Evolutionary conservation across 805 yeast genomes (phyloP).

Genomic region (Cyberlindnera lachancei): DNA sequence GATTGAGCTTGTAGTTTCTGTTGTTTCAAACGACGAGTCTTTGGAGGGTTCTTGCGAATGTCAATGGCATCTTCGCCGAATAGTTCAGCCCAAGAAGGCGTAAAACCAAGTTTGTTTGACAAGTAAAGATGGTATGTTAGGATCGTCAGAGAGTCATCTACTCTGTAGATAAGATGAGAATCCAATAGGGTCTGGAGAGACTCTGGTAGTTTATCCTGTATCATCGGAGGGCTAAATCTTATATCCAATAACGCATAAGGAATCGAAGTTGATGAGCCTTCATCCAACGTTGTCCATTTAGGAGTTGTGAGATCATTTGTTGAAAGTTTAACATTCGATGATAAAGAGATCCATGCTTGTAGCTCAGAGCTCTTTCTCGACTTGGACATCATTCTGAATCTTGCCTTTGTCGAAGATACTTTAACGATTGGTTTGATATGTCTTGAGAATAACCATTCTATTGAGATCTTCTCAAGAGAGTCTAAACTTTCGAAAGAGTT

Average conservation of each 20-base stretch:
- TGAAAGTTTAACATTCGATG: conserved; percentile 17
- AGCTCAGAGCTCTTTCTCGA: conserved; percentile 5
- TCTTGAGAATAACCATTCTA: conserved; percentile 22
- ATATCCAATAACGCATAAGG: conserved; percentile 46
- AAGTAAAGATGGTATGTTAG: conserved; percentile 22
- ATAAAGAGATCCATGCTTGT: conserved; percentile 19
- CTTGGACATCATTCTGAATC: conserved; percentile 12
- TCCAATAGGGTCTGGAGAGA: conserved; percentile 30
- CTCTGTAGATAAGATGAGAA: conserved; percentile 42
- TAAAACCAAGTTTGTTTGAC: conserved; percentile 23
- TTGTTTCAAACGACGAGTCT: conserved; percentile 5
- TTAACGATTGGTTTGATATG: conserved; percentile 19
- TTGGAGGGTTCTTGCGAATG: conserved; percentile 40
- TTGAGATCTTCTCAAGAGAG: conserved; percentile 20
- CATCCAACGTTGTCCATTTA: conserved; percentile 13
- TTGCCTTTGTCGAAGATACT: conserved; percentile 10
- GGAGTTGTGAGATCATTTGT: conserved; percentile 5
- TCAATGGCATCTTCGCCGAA: conserved; percentile 27
- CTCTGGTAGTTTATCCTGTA: conserved; percentile 15
- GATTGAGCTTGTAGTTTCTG: too few species aligned
- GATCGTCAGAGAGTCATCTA: conserved; percentile 33
- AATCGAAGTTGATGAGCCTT: conserved; percentile 20
- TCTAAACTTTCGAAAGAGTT: conserved; percentile 9
- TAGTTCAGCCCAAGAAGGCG: conserved; percentile 33
- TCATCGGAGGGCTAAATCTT: conserved; percentile 33